phyloP scores from a whole-genome alignment of 192 early-diverging fungal genomes.

The Backusella tuberculispora region DNA sequence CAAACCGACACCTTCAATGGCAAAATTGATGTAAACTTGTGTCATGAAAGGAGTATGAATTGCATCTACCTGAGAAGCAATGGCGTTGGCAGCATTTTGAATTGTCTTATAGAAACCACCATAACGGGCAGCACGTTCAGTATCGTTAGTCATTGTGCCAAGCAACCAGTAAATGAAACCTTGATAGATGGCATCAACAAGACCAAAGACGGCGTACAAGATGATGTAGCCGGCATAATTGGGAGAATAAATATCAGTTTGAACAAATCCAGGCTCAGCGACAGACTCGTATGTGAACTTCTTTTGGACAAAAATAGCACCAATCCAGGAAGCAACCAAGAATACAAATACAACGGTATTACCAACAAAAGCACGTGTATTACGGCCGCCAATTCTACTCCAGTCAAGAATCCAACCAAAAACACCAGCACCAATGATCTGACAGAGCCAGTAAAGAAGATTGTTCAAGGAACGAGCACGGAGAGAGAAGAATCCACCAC shows the following conservation, averaged over 20 bases:
- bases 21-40: constrained; percentile 42
- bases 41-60: constrained; percentile 50
- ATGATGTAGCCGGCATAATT: constrained; percentile 64
- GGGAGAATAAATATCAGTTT: constrained; percentile 31
- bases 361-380: constrained; percentile 66
- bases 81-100: constrained; percentile 76
- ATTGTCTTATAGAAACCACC: constrained; percentile 92
- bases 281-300: constrained; percentile 48
- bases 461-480: constrained; percentile 79
- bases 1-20: constrained; percentile 31
- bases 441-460: constrained; percentile 75
- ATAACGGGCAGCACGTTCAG: constrained; percentile 69
- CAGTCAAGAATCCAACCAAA: constrained; percentile 74
- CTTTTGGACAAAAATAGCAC: constrained; percentile 64
- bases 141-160: constrained; percentile 84
- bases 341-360: constrained; percentile 50
- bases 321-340: constrained; percentile 67
- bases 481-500: constrained; percentile 63
- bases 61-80: constrained; percentile 75
- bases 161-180: constrained; percentile 85
- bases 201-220: constrained; percentile 75
- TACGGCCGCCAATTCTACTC: constrained; percentile 53
- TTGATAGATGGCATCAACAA: constrained; percentile 86
- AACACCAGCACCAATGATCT: constrained; percentile 69
- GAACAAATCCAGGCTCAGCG: not conserved